Evolutionary conservation across 768 basidiomycete species (phyloP).

Genomic region (Suillus spraguei): DNA sequence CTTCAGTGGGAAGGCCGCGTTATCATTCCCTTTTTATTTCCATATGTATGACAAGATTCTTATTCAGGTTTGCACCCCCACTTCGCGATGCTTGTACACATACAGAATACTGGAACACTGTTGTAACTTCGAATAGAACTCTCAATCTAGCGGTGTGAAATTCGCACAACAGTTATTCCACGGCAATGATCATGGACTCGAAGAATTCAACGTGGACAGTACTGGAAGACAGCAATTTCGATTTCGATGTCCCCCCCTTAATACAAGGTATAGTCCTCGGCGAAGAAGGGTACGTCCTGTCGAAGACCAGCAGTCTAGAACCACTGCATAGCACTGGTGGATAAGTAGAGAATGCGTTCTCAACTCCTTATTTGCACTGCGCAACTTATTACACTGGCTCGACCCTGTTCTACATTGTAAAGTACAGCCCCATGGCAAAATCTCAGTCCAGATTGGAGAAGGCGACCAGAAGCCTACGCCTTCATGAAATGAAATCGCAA

Average conservation of each 20-base stretch:
- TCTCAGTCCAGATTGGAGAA: neutral
- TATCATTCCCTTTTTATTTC: neutral
- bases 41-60: neutral
- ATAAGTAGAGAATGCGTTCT: neutral
- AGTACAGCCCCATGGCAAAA: too few relatives aligned
- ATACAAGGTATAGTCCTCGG: neutral
- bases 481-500: neutral
- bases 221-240: neutral
- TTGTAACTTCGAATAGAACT: constrained; percentile 1
- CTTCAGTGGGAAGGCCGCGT: neutral
- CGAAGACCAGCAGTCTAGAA: neutral
- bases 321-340: neutral
- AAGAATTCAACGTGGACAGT: neutral
- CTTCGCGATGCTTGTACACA: neutral
- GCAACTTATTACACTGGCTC: too few relatives aligned
- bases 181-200: neutral
- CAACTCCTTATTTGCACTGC: neutral
- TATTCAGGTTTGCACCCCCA: neutral
- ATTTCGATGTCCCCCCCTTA: neutral
- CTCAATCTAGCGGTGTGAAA: neutral
- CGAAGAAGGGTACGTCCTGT: neutral
- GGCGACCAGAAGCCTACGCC: neutral
- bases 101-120: neutral
- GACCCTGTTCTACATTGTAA: neutral
- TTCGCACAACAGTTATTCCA: too few relatives aligned